Evolutionary conservation across 2,329 filamentous ascomycete genomes (phyloP).

Genomic region (Nemania sp.): DNA sequence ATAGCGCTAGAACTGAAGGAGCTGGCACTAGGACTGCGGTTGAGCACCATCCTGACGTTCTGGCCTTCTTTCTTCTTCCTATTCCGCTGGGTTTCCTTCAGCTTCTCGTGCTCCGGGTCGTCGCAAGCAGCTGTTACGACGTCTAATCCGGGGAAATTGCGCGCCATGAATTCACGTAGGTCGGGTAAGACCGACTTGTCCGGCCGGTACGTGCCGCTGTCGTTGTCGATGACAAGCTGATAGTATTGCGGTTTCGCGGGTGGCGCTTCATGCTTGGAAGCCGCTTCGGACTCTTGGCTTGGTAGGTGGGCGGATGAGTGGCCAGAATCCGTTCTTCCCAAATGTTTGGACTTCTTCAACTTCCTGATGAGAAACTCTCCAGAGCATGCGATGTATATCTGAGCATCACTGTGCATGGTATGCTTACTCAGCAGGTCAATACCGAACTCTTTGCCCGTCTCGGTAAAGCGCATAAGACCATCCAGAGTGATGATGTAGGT

Average conservation of each 20-base stretch:
- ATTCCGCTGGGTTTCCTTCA: constrained; percentile 77
- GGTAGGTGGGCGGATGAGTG: constrained; percentile 57
- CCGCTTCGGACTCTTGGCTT: constrained; percentile 49
- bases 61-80: constrained; percentile 68
- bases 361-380: constrained; percentile 91
- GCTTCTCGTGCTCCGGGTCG: constrained; percentile 68
- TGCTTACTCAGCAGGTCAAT: constrained; percentile 94
- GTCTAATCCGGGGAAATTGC: constrained; percentile 76
- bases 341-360: constrained; percentile 53
- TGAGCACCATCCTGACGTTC: constrained; percentile 58
- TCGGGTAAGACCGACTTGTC: constrained; percentile 75
- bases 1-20: constrained; percentile 57
- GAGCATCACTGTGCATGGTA: constrained; percentile 94
- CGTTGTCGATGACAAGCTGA: constrained; percentile 92
- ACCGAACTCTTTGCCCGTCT: constrained; percentile 93
- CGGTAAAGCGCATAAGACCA: constrained; percentile 84
- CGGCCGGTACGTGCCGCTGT: constrained; percentile 89
- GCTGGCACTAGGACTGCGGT: constrained; percentile 53
- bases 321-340: constrained; percentile 47
- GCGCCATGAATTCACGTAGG: constrained; percentile 69
- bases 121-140: constrained; percentile 78
- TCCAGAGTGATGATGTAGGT: constrained; percentile 92
- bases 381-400: constrained; percentile 86
- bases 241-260: constrained; percentile 63
- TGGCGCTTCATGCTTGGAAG: constrained; percentile 45